Percentiles rank a stretch among this genome's conserved stretches.
phyloP scores from a whole-genome alignment of 108 stramenopile species.

The Nitzschia sp. region DNA sequence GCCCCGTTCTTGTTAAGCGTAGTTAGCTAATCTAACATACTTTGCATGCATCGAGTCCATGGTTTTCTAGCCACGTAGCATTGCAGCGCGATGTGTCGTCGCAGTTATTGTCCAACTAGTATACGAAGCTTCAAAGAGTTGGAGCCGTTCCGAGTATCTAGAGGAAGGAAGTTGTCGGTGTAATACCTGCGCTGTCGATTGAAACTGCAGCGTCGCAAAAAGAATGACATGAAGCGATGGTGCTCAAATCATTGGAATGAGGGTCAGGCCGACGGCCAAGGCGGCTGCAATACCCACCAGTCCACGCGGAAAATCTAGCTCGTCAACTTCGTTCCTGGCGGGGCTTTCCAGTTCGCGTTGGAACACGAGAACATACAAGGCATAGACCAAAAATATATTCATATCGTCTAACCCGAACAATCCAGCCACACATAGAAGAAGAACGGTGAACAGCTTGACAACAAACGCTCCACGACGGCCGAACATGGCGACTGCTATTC shows the following conservation, averaged over 20 bases:
- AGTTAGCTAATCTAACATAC: too few relatives aligned
- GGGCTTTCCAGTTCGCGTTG: constrained; percentile 75
- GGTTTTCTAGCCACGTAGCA: too few relatives aligned
- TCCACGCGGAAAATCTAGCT: constrained; percentile 52
- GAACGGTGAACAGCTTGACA: constrained; percentile 44
- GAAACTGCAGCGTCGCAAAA: too few relatives aligned
- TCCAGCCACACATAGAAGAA: constrained; percentile 53
- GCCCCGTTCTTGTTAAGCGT: too few relatives aligned
- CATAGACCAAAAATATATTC: constrained; percentile 56
- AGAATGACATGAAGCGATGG: too few relatives aligned
- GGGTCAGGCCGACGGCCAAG: constrained; percentile 45
- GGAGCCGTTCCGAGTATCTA: too few relatives aligned
- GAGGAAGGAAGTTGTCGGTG: too few relatives aligned
- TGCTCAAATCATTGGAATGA: constrained; percentile 44
- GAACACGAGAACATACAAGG: constrained; percentile 52
- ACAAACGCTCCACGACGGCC: constrained; percentile 66
- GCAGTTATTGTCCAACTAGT: too few relatives aligned
- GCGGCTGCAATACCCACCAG: constrained; percentile 50
- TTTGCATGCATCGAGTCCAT: too few relatives aligned
- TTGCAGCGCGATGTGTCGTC: too few relatives aligned
- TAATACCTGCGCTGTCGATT: too few relatives aligned
- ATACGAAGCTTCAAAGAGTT: too few relatives aligned
- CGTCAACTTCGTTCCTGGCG: constrained; percentile 68
- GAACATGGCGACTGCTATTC: constrained; percentile 68
- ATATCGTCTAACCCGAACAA: constrained; percentile 64